Conservation (phyloP, 179 eudicot species). For the Beta macrorhiza region DNA sequence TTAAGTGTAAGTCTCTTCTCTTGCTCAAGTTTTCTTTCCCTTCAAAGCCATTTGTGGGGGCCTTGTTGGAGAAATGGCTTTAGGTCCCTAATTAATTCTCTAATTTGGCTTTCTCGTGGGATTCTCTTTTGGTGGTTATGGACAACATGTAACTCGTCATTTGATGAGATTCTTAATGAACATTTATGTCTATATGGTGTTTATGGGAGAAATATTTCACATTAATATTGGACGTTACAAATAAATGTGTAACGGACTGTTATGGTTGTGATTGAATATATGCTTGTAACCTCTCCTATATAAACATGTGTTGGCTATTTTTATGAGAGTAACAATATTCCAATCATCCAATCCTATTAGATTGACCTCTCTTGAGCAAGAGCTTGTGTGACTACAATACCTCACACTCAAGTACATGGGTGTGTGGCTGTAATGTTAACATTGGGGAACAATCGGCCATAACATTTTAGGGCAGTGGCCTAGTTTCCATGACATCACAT, state of each 20-base stretch:
- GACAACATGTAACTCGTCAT: no score
- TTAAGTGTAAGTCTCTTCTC: background rate
- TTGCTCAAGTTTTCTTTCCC: background rate
- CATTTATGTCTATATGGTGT: background rate
- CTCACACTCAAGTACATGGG: constrained; percentile 1
- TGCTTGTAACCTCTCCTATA: background rate
- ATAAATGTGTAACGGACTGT: background rate
- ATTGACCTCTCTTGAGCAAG: background rate
- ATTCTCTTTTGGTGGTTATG: no score
- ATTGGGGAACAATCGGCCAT: constrained; percentile 1
- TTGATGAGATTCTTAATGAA: no score
- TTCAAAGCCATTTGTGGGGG: background rate
- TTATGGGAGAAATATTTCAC: background rate
- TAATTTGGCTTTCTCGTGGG: no score
- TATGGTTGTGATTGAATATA: background rate
- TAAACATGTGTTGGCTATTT: background rate
- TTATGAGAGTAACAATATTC: background rate
- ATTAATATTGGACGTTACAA: background rate
- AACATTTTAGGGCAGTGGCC: background rate
- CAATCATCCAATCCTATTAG: no score
- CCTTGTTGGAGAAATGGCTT: background rate
- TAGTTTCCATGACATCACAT: background rate
- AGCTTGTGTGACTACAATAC: background rate
- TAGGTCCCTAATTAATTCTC: background rate
- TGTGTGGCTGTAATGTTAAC: background rate